Conservation (phyloP, 2,329 filamentous ascomycete species). For the Colletotrichum lupini region DNA sequence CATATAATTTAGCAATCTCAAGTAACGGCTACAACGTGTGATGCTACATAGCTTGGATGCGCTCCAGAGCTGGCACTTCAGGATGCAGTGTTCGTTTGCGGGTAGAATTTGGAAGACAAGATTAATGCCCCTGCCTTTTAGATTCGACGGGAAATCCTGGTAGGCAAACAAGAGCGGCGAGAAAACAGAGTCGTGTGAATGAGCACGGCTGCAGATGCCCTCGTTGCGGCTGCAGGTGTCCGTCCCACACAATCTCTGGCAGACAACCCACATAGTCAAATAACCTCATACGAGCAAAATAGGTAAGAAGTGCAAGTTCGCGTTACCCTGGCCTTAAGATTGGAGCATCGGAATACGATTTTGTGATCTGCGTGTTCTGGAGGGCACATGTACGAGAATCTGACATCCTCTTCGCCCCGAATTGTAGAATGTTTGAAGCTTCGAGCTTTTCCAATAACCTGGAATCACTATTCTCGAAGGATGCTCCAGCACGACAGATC, state of each 20-base stretch:
- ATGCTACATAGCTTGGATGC: constrained; percentile 8
- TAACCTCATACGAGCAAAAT: too few relatives aligned
- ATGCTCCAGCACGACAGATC: neutral
- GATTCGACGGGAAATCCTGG: neutral
- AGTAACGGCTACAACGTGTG: constrained; percentile 1
- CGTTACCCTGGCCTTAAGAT: too few relatives aligned
- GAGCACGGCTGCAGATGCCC: neutral
- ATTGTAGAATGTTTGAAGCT: too few relatives aligned
- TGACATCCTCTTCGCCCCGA: too few relatives aligned
- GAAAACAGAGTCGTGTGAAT: neutral
- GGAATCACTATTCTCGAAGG: neutral
- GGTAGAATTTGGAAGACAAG: neutral
- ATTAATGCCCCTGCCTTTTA: neutral
- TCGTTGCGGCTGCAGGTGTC: constrained; percentile 24
- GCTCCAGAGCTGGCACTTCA: constrained; percentile 9
- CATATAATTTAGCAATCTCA: neutral
- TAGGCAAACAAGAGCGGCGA: neutral
- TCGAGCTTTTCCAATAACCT: neutral
- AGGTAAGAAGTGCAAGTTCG: too few relatives aligned
- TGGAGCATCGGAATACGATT: too few relatives aligned
- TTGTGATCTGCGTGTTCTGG: neutral
- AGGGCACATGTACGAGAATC: neutral
- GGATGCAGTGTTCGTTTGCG: neutral
- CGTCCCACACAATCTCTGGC: constrained; percentile 9
- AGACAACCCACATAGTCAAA: neutral